These are phyloP conservation scores for Gyromitra esculenta DNA, from an alignment of 2,329 filamentous ascomycete genomes.

Conservation along the genomic window DNA sequence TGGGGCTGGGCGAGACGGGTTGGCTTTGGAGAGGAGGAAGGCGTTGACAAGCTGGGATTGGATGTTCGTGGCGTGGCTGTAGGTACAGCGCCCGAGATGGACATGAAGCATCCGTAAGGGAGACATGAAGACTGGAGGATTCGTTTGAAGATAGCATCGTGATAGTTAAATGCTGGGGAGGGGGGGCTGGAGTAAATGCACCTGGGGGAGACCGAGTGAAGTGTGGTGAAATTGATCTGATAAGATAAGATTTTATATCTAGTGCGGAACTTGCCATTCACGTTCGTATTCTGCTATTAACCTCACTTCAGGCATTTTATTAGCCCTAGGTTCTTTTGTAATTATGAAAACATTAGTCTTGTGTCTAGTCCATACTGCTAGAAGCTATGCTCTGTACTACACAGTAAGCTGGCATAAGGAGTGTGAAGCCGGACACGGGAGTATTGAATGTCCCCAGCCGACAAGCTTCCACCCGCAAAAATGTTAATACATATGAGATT, in stretches of 20 bases:
- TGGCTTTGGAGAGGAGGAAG: conserved; percentile 46
- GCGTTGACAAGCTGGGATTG: conserved; percentile 54
- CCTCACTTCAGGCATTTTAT: too few species aligned
- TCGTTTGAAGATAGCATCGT: not conserved
- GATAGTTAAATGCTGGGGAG: not conserved
- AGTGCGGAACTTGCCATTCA: not conserved
- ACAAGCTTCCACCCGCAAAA: too few species aligned
- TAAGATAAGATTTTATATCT: conserved; percentile 21
- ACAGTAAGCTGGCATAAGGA: too few species aligned
- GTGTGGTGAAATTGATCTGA: conserved; percentile 20
- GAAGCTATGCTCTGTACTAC: too few species aligned
- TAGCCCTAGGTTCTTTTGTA: too few species aligned
- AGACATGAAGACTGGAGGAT: conserved; percentile 18
- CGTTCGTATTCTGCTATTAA: not conserved
- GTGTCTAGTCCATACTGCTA: too few species aligned
- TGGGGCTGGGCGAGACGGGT: conserved; percentile 60
- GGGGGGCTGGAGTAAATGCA: not conserved
- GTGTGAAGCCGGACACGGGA: too few species aligned
- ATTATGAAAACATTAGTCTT: too few species aligned
- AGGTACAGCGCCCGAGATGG: conserved; percentile 50
- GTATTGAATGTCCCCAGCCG: too few species aligned
- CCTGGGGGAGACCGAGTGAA: conserved; percentile 13
- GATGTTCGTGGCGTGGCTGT: conserved; percentile 48
- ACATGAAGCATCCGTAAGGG: conserved; percentile 53
- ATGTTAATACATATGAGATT: too few species aligned